These are phyloP conservation scores for Haplosporangium gracile DNA, from an alignment of 192 early-diverging fungal species.

Conservation along the genomic window DNA sequence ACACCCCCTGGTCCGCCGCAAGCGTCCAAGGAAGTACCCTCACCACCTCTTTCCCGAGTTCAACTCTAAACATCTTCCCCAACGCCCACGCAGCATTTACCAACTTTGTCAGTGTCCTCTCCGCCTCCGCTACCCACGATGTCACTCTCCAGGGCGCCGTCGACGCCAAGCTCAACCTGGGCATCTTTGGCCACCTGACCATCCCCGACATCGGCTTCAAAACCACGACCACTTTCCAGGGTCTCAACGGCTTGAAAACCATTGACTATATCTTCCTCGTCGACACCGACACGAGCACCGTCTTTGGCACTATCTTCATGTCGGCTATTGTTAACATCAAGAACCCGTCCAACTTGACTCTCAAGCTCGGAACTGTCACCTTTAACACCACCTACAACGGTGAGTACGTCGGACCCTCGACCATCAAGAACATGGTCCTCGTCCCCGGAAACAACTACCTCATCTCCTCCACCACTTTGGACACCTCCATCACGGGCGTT, in stretches of 20 bases:
- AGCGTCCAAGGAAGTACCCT: constrained; percentile 14
- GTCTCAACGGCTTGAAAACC: constrained; percentile 8
- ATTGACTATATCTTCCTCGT: constrained; percentile 15
- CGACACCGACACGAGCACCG: not conserved
- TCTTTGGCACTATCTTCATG: not conserved
- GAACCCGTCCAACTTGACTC: constrained; percentile 15
- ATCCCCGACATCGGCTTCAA: constrained; percentile 23
- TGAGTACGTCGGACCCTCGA: constrained; percentile 4
- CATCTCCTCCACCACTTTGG: constrained; percentile 4
- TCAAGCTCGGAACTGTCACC: constrained; percentile 16
- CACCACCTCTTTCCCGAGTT: constrained; percentile 14
- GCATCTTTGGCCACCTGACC: constrained; percentile 11
- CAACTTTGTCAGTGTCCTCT: not conserved
- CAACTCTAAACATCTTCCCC: constrained; percentile 10
- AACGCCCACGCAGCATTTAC: constrained; percentile 3
- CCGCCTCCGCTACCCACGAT: not conserved
- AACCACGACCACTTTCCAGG: constrained; percentile 20
- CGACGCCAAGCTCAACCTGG: constrained; percentile 27
- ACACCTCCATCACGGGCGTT: not conserved
- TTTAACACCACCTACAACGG: constrained; percentile 1
- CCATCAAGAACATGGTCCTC: constrained; percentile 14
- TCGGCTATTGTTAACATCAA: constrained; percentile 18
- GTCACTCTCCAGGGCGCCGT: constrained; percentile 22
- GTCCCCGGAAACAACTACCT: constrained; percentile 23
- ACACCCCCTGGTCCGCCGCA: constrained; percentile 14